Percentiles rank a stretch among this genome's conserved stretches.
Evolutionary conservation across 2,329 filamentous ascomycete genomes (phyloP).

Genomic region (Zasmidium citrigriseum): DNA sequence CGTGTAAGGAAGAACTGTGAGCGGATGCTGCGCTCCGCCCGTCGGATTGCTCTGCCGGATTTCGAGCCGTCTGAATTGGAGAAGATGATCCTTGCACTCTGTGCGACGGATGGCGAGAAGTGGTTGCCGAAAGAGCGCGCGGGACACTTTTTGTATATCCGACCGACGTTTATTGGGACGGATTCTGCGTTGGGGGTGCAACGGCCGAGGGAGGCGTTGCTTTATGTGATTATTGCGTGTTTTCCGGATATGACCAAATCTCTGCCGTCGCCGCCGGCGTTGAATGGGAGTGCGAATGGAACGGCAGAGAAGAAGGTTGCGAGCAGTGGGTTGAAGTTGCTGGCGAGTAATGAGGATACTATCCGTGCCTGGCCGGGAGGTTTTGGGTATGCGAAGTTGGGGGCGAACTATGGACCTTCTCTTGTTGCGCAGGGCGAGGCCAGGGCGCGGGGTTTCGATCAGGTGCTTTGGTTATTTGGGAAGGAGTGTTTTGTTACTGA

Average conservation of each 20-base stretch:
- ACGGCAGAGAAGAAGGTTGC: constrained; percentile 19
- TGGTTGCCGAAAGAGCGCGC: constrained; percentile 74
- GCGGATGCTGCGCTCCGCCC: constrained; percentile 58
- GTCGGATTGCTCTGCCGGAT: constrained; percentile 71
- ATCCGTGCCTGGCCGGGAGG: constrained; percentile 91
- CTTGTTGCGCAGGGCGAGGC: constrained; percentile 79
- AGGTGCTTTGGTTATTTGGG: constrained; percentile 93
- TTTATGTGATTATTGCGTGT: constrained; percentile 72
- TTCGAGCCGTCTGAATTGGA: constrained; percentile 73
- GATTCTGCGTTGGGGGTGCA: constrained; percentile 79
- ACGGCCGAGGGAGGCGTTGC: constrained; percentile 75
- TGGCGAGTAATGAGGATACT: constrained; percentile 78
- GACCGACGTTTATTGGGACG: constrained; percentile 83
- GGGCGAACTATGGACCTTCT: constrained; percentile 88
- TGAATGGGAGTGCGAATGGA: constrained; percentile 32
- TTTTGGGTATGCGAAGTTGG: constrained; percentile 88
- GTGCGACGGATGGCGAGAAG: constrained; percentile 71
- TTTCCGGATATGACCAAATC: constrained; percentile 47
- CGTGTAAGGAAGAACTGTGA: constrained; percentile 72
- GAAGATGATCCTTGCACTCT: constrained; percentile 70
- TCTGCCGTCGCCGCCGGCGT: constrained; percentile 28
- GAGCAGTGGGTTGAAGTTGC: constrained; percentile 60
- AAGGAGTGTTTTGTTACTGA: constrained; percentile 78
- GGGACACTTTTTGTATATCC: constrained; percentile 72
- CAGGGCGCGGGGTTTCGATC: constrained; percentile 71